Conservation (phyloP, 176 grass and related monocot genomes). For the Paspalum vaginatum region DNA sequence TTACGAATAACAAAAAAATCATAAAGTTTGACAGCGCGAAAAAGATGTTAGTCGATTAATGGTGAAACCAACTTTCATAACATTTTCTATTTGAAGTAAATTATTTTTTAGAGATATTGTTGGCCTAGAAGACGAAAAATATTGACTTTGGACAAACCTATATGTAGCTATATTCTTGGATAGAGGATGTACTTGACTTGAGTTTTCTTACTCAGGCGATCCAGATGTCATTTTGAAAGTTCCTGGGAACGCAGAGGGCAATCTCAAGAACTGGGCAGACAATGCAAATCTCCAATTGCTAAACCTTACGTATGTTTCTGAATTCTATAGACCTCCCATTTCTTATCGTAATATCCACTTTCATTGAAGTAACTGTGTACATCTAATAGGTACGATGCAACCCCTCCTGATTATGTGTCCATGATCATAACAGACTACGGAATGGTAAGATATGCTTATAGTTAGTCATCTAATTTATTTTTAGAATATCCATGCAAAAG, state of each 20-base stretch:
- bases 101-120: no score
- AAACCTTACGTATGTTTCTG: conserved; percentile 76
- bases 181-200: not conserved
- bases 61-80: no score
- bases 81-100: no score
- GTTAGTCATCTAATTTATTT: conserved; percentile 5
- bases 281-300: conserved; percentile 89
- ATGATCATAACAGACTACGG: conserved; percentile 98
- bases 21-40: no score
- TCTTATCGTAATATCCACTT: conserved; percentile 15
- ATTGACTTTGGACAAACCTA: no score
- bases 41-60: no score
- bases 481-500: not conserved
- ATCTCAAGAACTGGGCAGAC: conserved; percentile 71
- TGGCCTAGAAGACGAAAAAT: no score
- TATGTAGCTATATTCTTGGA: no score
- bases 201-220: conserved; percentile 65
- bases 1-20: no score
- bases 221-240: conserved; percentile 83
- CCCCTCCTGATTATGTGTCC: conserved; percentile 90
- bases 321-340: conserved; percentile 12
- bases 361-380: conserved; percentile 37
- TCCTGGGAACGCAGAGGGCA: conserved; percentile 59
- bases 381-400: conserved; percentile 87
- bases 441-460: conserved; percentile 69